Base-by-base conservation (phyloP, 345 rosid species). In the Iberis pinnata region DNA sequence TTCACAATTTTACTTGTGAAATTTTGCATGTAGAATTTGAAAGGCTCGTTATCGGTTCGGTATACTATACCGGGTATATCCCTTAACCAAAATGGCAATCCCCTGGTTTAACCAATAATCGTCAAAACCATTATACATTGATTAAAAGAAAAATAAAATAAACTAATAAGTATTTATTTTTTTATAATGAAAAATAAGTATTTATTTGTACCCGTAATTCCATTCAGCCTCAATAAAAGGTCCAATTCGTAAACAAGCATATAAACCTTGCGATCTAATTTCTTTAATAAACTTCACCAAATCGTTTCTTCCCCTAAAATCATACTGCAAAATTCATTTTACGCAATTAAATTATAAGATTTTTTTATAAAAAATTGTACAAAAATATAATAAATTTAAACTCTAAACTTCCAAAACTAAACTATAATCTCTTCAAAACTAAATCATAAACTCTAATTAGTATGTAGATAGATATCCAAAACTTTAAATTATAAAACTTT, bases 191-290 rank as follows among this genome's bases (percentile, higher is more conserved):
- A n/a, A n/a, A n/a, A n/a, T n/a, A n/a, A n/a, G n/a, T n/a, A n/a
- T n/a, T n/a, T n/a, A n/a, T n/a, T n/a, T n/a, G n/a, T 73, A 92
- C 98, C 98, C 96, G 48, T 56, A 92, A 65, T 80, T 78, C 92
- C 95, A 92, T 63, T 92, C 96, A 12, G 98, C 98, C 0, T 89
- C 96, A 61, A 88, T 76, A 58, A 81, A 88, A 27, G 98, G 98
- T 13, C 98, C 98, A 13, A 92, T 92, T n/a, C 96, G 78, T 38
- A 92, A 89, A 63, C 81, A 71, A 24, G 51, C 96, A 60, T 80
- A 86, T 15, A 89, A 84, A 38, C 95, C 95, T 50, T 82, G 90
- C 4, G 82, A 79, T 72, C 72, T 83, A 18, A 87, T 63, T 66
- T 84, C 84, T 66, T 79, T 90, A 1, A 90, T 63, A 69, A 90